Conservation (phyloP, 108 stramenopile genomes). For the Bacterosira constricta region DNA sequence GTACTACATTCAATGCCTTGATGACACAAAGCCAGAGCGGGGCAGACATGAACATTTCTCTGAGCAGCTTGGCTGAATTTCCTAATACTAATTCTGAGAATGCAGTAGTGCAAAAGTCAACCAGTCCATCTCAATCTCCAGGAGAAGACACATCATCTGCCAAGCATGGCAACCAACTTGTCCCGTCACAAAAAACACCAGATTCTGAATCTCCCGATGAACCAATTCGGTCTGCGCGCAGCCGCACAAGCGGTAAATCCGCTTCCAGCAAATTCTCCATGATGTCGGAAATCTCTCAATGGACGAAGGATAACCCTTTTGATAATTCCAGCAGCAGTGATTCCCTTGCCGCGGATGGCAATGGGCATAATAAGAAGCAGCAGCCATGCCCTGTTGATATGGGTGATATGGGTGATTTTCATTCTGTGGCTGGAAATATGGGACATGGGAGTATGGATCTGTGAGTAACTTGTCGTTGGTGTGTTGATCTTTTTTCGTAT, state of each 20-base stretch:
- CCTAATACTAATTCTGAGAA: not conserved
- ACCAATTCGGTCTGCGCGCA: not conserved
- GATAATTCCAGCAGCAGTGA: not conserved
- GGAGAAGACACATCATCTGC: not conserved
- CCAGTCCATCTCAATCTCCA: not conserved
- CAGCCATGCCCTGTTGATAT: too few species aligned
- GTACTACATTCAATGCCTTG: conserved; percentile 4
- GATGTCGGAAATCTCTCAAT: conserved; percentile 26
- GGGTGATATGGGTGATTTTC: not conserved
- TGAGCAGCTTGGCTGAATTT: not conserved
- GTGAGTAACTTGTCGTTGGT: not conserved
- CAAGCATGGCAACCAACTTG: too few species aligned
- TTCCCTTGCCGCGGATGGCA: not conserved
- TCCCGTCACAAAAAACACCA: not conserved
- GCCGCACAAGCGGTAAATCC: too few species aligned
- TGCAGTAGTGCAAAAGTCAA: not conserved
- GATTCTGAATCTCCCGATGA: not conserved
- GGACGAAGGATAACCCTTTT: conserved; percentile 7
- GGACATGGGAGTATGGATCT: not conserved
- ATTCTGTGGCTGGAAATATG: not conserved
- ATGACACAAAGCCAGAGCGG: not conserved
- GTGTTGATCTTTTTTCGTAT: not conserved
- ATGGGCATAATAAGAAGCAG: not conserved
- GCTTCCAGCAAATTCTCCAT: not conserved
- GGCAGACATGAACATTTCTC: not conserved